Conservation (phyloP, 2,329 filamentous ascomycete genomes). For the Sporothrix schenckii region DNA sequence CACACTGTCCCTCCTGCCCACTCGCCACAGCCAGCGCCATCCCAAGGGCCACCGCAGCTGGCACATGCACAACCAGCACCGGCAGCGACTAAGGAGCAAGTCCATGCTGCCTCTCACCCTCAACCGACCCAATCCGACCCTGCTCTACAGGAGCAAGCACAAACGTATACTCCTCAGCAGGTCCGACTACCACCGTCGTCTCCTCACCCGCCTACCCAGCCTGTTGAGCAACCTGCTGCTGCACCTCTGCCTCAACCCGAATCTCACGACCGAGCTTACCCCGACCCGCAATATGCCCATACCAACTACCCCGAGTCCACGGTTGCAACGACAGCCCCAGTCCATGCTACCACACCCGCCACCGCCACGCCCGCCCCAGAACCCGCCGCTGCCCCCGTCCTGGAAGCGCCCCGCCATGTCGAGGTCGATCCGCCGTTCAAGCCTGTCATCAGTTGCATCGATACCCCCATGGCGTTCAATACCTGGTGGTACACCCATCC, state of each 20-base stretch:
- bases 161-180: neutral
- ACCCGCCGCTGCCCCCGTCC: neutral
- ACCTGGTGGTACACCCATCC: constrained; percentile 48
- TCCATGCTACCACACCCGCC: neutral
- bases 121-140: neutral
- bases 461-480: constrained; percentile 38
- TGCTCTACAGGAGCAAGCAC: neutral
- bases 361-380: neutral
- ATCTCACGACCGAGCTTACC: neutral
- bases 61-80: neutral
- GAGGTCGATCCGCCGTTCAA: neutral
- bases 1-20: neutral
- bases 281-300: neutral
- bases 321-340: neutral
- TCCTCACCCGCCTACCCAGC: neutral
- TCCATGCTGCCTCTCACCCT: neutral
- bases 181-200: neutral
- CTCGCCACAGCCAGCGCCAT: neutral
- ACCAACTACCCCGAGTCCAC: constrained; percentile 4
- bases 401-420: neutral
- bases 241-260: neutral
- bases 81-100: neutral
- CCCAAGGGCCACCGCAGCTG: neutral
- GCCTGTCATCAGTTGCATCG: constrained; percentile 39
- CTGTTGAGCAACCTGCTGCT: neutral